Conservation (phyloP, 805 yeast species). For the Yarrowia sp. region DNA sequence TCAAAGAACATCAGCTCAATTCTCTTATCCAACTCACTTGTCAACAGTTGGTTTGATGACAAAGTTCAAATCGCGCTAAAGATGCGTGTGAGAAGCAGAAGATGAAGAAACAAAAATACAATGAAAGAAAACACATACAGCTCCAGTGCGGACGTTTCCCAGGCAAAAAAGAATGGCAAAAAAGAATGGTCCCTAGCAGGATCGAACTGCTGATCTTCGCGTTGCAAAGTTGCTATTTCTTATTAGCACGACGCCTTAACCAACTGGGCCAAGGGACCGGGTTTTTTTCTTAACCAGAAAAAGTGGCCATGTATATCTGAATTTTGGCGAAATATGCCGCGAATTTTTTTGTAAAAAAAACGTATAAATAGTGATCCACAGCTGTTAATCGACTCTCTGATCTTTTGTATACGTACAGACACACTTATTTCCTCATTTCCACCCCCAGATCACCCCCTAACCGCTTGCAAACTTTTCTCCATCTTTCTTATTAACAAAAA, state of each 20-base stretch:
- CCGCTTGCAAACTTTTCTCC: background rate
- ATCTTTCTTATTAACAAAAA: background rate
- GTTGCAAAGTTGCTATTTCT: conserved; percentile 44
- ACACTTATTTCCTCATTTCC: background rate
- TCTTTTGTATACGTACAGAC: no score
- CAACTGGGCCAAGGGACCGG: conserved; percentile 39
- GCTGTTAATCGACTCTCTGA: background rate
- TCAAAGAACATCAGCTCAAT: no score
- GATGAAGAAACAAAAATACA: background rate
- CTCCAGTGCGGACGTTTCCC: no score
- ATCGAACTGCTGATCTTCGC: conserved; percentile 60
- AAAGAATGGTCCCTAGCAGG: conserved; percentile 49
- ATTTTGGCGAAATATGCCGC: no score
- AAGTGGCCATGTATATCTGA: no score
- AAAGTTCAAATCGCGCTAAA: background rate
- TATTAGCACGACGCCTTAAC: conserved; percentile 39
- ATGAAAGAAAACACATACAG: background rate
- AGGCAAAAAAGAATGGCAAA: background rate
- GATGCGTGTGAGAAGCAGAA: background rate
- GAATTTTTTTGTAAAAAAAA: no score
- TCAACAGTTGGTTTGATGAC: background rate
- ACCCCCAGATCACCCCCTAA: background rate
- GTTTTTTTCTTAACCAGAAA: background rate
- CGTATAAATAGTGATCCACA: no score
- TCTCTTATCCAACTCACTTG: background rate